Percentiles rank a stretch among this genome's conserved stretches.
Evolutionary conservation across 306 rosid genomes (phyloP).

Genomic region (Trifolium dubium): DNA sequence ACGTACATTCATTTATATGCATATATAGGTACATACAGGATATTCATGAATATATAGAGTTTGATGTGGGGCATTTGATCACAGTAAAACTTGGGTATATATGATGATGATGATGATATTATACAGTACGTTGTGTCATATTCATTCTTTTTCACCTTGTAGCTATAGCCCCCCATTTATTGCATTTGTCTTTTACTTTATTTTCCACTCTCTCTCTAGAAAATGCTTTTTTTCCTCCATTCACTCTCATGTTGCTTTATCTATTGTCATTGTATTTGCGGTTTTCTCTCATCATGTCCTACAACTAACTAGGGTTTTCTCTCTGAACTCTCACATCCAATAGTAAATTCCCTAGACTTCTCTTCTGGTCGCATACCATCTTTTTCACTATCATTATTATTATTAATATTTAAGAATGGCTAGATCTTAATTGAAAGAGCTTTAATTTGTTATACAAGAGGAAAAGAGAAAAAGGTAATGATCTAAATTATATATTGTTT

Average conservation of each 20-base stretch:
- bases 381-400: slow-evolving; percentile 41
- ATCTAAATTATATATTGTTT: slow-evolving; percentile 35
- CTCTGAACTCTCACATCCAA: slow-evolving; percentile 59
- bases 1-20: no score
- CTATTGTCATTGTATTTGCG: slow-evolving; percentile 60
- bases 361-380: slow-evolving; percentile 44
- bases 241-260: slow-evolving; percentile 50
- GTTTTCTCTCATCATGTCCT: slow-evolving; percentile 53
- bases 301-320: slow-evolving; percentile 75
- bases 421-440: slow-evolving; percentile 51
- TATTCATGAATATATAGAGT: no score
- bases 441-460: slow-evolving; percentile 32
- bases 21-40: no score
- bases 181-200: slow-evolving; percentile 52
- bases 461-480: slow-evolving; percentile 48
- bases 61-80: neutral
- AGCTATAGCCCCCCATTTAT: slow-evolving; percentile 43
- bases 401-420: slow-evolving; percentile 24
- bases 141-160: slow-evolving; percentile 39
- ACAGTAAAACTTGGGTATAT: slow-evolving; percentile 33
- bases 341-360: slow-evolving; percentile 48
- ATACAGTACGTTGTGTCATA: slow-evolving; percentile 47
- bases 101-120: no score
- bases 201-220: slow-evolving; percentile 44
- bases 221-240: slow-evolving; percentile 55